phyloP scores from a whole-genome alignment of 2,329 filamentous ascomycete species.

The Colletotrichum abscissum region DNA sequence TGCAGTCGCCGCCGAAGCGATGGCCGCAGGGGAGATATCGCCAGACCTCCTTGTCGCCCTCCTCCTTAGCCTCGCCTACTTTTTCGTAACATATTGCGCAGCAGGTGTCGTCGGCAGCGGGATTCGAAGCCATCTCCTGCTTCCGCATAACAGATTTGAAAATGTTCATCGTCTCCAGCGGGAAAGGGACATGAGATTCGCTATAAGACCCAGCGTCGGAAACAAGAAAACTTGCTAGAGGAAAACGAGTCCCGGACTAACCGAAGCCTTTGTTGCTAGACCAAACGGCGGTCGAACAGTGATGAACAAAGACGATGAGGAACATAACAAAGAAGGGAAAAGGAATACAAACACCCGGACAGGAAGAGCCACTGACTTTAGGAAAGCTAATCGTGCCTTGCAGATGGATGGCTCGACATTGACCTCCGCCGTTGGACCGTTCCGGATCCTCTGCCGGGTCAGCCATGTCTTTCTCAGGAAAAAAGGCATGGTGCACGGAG shows the following conservation, averaged over 20 bases:
- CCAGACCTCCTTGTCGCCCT: slow-evolving; percentile 53
- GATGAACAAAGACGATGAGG: slow-evolving; percentile 13
- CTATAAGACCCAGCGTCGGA: slow-evolving; percentile 2
- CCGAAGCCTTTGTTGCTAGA: slow-evolving; percentile 19
- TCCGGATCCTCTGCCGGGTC: slow-evolving; percentile 19
- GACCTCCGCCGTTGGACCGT: slow-evolving; percentile 31
- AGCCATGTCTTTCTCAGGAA: slow-evolving; percentile 13
- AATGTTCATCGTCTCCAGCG: slow-evolving; percentile 30
- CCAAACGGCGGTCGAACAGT: slow-evolving; percentile 12
- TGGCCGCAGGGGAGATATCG: slow-evolving; percentile 55
- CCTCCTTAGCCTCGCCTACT: slow-evolving; percentile 49
- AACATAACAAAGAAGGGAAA: slow-evolving; percentile 11
- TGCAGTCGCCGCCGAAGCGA: slow-evolving; percentile 55
- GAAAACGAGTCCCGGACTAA: neutral
- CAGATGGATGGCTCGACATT: slow-evolving; percentile 34
- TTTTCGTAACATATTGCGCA: slow-evolving; percentile 58
- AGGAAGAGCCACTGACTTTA: slow-evolving; percentile 18
- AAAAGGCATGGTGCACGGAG: slow-evolving; percentile 29
- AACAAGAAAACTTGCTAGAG: neutral
- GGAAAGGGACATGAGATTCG: neutral
- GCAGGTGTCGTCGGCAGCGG: slow-evolving; percentile 32
- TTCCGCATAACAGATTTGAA: slow-evolving; percentile 35
- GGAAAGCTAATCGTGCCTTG: slow-evolving; percentile 34
- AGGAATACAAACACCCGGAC: neutral
- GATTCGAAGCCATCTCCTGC: slow-evolving; percentile 36